phyloP scores from a whole-genome alignment of 352 stramenopile species.

The Phytophthora pluvialis region DNA sequence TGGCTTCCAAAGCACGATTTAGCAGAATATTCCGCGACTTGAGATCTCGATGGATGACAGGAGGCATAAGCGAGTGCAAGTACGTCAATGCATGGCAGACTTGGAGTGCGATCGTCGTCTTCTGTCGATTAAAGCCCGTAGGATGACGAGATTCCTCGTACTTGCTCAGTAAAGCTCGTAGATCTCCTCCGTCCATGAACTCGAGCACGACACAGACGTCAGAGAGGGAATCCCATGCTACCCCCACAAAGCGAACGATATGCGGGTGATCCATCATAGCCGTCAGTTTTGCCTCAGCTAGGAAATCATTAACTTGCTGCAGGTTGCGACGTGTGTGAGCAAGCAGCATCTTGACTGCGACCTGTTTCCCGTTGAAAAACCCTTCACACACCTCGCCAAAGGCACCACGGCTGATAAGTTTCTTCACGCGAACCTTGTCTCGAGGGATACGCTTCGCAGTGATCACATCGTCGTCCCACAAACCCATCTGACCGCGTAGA shows the following conservation, averaged over 20 bases:
- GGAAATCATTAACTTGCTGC: constrained; percentile 44
- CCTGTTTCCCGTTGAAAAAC: constrained; percentile 33
- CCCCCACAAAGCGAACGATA: constrained; percentile 50
- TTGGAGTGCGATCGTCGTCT: constrained; percentile 34
- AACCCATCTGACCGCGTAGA: constrained; percentile 18
- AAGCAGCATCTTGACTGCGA: constrained; percentile 55
- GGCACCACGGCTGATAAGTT: constrained; percentile 42
- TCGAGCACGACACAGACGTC: constrained; percentile 55
- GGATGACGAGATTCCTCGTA: constrained; percentile 26
- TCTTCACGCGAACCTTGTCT: constrained; percentile 34
- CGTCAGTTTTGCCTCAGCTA: constrained; percentile 46
- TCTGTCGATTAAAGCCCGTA: constrained; percentile 35
- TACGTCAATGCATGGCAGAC: constrained; percentile 42
- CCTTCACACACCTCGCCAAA: constrained; percentile 56
- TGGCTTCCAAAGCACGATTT: constrained; percentile 27
- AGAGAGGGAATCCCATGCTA: constrained; percentile 48
- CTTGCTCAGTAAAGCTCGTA: constrained; percentile 40
- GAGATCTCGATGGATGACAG: constrained; percentile 42
- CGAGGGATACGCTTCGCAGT: constrained; percentile 43
- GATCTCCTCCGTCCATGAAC: constrained; percentile 56
- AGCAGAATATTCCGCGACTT: constrained; percentile 46
- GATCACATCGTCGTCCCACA: constrained; percentile 50
- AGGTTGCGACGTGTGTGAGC: constrained; percentile 36
- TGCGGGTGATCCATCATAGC: constrained; percentile 40
- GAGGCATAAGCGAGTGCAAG: constrained; percentile 40